phyloP scores from a whole-genome alignment of 495 filamentous ascomycete species.

The Lophiotrema nucula region DNA sequence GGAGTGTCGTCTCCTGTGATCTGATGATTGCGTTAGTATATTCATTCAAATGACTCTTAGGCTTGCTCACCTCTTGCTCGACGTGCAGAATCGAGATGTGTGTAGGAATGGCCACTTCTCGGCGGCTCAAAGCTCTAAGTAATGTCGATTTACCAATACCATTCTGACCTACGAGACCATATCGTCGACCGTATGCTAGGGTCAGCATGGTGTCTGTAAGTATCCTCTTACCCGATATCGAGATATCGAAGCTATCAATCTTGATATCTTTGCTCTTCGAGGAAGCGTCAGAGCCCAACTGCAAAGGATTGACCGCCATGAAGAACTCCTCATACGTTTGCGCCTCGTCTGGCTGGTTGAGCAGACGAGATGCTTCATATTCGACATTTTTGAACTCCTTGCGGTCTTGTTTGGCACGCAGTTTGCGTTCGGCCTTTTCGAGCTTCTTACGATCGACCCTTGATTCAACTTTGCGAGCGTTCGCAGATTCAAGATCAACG shows the following conservation, averaged over 20 bases:
- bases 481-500: constrained; percentile 92
- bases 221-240: constrained; percentile 86
- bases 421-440: constrained; percentile 97
- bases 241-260: constrained; percentile 89
- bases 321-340: constrained; percentile 99
- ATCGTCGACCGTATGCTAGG: constrained; percentile 88
- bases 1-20: constrained; percentile 95
- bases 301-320: constrained; percentile 97
- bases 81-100: constrained; percentile 99
- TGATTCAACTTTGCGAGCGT: constrained; percentile 89
- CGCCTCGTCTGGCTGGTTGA: constrained; percentile 78
- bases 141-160: constrained; percentile 99
- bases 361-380: constrained; percentile 90
- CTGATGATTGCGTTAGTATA: constrained; percentile 44
- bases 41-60: not conserved
- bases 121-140: constrained; percentile 81
- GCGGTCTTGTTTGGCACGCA: constrained; percentile 96
- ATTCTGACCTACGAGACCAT: constrained; percentile 98
- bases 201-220: constrained; percentile 86
- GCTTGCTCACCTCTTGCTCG: constrained; percentile 79
- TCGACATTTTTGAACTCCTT: constrained; percentile 97
- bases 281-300: constrained; percentile 66
- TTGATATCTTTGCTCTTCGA: constrained; percentile 99
- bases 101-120: constrained; percentile 90
- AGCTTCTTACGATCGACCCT: constrained; percentile 98